Percentiles rank a stretch among this genome's conserved stretches.
phyloP scores from a whole-genome alignment of 768 basidiomycete species.

The Lentinus tigrinus region DNA sequence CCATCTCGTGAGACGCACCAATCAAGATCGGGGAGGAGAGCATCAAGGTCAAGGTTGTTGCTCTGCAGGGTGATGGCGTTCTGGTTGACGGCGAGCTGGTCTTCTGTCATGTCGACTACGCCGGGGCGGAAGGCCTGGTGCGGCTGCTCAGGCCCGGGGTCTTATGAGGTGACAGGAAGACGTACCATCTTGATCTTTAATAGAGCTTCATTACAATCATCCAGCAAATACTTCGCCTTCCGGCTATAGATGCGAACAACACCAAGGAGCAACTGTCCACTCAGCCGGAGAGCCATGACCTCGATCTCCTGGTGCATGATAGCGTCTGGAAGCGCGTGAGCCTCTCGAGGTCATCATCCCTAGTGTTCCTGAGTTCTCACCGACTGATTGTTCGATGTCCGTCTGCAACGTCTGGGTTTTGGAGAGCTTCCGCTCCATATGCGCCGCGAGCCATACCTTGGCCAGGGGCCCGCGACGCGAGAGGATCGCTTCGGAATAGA shows the following conservation, averaged over 20 bases:
- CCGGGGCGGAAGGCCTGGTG: conserved; percentile 89
- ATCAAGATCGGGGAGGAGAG: conserved; percentile 76
- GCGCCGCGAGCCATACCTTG: conserved; percentile 98
- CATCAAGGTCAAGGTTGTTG: conserved; percentile 75
- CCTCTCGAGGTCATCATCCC: too few species aligned
- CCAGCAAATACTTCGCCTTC: conserved; percentile 95
- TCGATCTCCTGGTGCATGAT: conserved; percentile 94
- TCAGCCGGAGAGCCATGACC: conserved; percentile 92
- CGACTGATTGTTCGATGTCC: conserved; percentile 92
- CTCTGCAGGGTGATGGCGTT: conserved; percentile 87
- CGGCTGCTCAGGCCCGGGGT: neutral
- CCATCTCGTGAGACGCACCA: conserved; percentile 48
- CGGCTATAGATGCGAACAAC: conserved; percentile 97
- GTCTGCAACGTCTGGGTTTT: conserved; percentile 94
- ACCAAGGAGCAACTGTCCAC: conserved; percentile 92
- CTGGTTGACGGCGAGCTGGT: conserved; percentile 82
- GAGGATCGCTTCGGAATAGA: conserved; percentile 92
- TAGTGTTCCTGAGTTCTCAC: too few species aligned
- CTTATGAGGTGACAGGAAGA: conserved; percentile 1
- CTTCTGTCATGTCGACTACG: conserved; percentile 93
- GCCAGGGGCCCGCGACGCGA: conserved; percentile 92
- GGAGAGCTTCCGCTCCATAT: conserved; percentile 97
- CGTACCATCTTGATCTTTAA: conserved; percentile 91
- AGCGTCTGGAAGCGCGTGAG: conserved; percentile 51
- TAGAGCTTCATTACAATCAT: conserved; percentile 96